Evolutionary conservation across 768 basidiomycete species (phyloP).

Genomic region (Pleurotus cornucopiae): DNA sequence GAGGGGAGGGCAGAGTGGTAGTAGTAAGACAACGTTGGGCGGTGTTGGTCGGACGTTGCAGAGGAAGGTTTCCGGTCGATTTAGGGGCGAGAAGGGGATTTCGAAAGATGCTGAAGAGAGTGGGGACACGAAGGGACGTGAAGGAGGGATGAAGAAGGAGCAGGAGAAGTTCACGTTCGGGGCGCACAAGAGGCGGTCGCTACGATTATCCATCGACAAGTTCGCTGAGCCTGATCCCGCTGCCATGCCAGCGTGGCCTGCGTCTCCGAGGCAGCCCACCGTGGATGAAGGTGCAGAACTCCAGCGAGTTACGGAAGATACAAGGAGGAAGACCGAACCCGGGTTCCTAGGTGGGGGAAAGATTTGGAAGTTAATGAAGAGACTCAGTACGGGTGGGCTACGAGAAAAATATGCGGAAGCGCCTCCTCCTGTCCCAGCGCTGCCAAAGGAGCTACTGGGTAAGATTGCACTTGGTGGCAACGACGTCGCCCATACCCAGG

Average conservation of each 20-base stretch:
- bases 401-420: slow-evolving; percentile 44
- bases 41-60: slow-evolving; percentile 22
- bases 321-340: slow-evolving; percentile 1
- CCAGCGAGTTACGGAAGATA: neutral
- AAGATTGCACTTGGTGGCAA: slow-evolving; percentile 2
- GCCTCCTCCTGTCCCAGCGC: slow-evolving; percentile 57
- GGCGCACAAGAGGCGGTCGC: slow-evolving; percentile 19
- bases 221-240: slow-evolving; percentile 13
- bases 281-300: neutral
- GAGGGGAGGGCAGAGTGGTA: slow-evolving; percentile 4
- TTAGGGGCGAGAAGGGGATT: slow-evolving; percentile 18
- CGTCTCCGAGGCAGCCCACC: neutral
- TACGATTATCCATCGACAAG: slow-evolving; percentile 30
- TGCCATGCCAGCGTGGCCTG: neutral
- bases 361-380: slow-evolving; percentile 68
- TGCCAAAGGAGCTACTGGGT: slow-evolving; percentile 40
- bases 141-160: slow-evolving; percentile 13
- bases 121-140: slow-evolving; percentile 4
- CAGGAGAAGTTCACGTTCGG: slow-evolving; percentile 13
- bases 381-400: slow-evolving; percentile 60
- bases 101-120: slow-evolving; percentile 7
- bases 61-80: slow-evolving; percentile 32
- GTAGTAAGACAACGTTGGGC: slow-evolving; percentile 7
- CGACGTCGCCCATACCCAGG: slow-evolving; percentile 13
- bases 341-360: slow-evolving; percentile 27